Base-by-base conservation (phyloP, 139 green algal species). In the Zygnema circumcarinatum region DNA sequence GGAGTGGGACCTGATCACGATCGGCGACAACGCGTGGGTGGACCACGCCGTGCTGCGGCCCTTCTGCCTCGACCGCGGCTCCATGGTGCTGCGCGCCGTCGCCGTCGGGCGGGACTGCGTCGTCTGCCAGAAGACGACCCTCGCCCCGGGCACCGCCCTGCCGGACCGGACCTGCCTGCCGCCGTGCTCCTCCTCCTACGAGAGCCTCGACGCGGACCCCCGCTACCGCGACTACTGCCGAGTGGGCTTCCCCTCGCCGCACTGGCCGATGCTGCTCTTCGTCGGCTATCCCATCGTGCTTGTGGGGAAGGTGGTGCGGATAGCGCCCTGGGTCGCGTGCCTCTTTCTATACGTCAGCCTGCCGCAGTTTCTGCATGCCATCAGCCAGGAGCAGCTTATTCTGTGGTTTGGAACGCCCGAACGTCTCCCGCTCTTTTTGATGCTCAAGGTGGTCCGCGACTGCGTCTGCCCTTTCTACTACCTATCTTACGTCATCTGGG, bases 1-100 rank as follows among this genome's bases (percentile, higher is more conserved):
- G 0, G 87, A 91, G 22, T 67, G 67, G 36, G 87, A 91, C 72
- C 56, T 91, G 2, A 36, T 91, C 36, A 89, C 38, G 25, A 74
- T 91, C 38, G n/a, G 68, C 0, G 73, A 75, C 41, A 47, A 69
- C 82, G 35, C 75, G 2, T 78, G 39, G 67, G n/a, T 91, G 20
- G 80, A 84, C 40, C 38, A 68, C 21, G 56, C 81, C 1, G 38
- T 81, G 31, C 31, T 91, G 2, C 80, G 80, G 25, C 74, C 87
- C 3, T 81, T 73, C 52, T 75, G 53, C 2, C 80, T 67, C 2
- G 56, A 79, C 21, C 53, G 42, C 35, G 87, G 87, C 2, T 67
- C 38, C 31, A 81, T 91, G 76, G 36, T 68, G 29, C 32, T 91
- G 35, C 32, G 73, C 33, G 53, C 87, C 20, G 68, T 91, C 16